These are phyloP conservation scores for Leccinum longicurvipes DNA, from an alignment of 768 basidiomycete genomes.

Conservation along the genomic window DNA sequence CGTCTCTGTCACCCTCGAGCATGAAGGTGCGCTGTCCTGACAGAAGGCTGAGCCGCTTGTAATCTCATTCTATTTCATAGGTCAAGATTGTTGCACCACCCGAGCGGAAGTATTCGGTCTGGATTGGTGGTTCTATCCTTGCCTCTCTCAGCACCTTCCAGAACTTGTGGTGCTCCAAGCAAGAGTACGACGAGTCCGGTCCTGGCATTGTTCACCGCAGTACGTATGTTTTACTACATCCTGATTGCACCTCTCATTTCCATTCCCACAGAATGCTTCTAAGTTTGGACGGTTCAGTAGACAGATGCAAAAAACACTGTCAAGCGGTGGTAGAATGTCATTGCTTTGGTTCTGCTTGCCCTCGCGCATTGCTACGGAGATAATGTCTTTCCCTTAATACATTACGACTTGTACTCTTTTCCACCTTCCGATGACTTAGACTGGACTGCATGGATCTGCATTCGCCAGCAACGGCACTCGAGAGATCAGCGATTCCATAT, in stretches of 20 bases:
- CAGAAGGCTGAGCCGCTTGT: neutral
- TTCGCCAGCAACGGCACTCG: neutral
- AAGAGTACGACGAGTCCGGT: constrained; percentile 87
- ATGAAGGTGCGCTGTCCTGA: constrained; percentile 60
- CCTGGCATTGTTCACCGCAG: constrained; percentile 80
- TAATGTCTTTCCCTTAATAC: constrained; percentile 16
- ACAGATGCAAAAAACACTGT: constrained; percentile 16
- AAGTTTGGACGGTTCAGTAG: constrained; percentile 19
- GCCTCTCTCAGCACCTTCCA: constrained; percentile 95
- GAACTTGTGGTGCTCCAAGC: constrained; percentile 92
- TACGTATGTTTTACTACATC: constrained; percentile 32
- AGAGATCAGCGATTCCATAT: neutral
- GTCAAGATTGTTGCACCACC: constrained; percentile 93
- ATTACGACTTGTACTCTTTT: constrained; percentile 20
- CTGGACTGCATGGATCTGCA: neutral
- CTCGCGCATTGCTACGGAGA: constrained; percentile 14
- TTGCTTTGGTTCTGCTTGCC: constrained; percentile 13
- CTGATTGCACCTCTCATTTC: neutral
- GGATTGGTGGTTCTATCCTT: constrained; percentile 86
- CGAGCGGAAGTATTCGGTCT: constrained; percentile 94
- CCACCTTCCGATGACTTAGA: neutral
- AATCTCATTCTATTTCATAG: constrained; percentile 26
- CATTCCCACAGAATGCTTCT: constrained; percentile 24
- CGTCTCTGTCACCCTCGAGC: constrained; percentile 71
- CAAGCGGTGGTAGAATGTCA: constrained; percentile 27